Percentiles rank a stretch among this genome's conserved stretches.
Evolutionary conservation across 1,139 yeast species (phyloP).

Genomic region (Suhomyces terraborum): DNA sequence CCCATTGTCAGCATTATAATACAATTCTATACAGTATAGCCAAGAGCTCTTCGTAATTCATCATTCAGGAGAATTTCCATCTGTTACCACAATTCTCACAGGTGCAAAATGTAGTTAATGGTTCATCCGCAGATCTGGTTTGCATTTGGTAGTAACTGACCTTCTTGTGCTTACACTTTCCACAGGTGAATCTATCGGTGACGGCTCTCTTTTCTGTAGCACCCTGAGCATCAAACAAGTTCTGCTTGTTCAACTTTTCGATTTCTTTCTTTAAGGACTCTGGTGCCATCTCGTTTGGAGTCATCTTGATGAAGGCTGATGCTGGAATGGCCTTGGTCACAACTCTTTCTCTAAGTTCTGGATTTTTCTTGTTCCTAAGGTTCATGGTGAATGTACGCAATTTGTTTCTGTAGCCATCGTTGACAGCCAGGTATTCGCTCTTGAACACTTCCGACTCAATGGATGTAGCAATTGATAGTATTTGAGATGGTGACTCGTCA

Average conservation of each 20-base stretch:
- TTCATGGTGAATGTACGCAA: slow-evolving; percentile 83
- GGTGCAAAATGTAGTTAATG: slow-evolving; percentile 95
- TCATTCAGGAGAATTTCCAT: slow-evolving; percentile 79
- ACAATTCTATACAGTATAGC: slow-evolving; percentile 12
- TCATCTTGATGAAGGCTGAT: slow-evolving; percentile 69
- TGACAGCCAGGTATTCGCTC: slow-evolving; percentile 56
- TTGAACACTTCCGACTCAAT: slow-evolving; percentile 74
- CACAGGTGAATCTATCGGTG: slow-evolving; percentile 95
- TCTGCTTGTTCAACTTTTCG: slow-evolving; percentile 82
- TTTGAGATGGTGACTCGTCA: slow-evolving; percentile 49
- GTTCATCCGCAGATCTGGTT: slow-evolving; percentile 98
- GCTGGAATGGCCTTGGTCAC: slow-evolving; percentile 67
- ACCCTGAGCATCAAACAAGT: slow-evolving; percentile 95
- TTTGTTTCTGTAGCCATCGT: slow-evolving; percentile 70
- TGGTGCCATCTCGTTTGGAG: slow-evolving; percentile 93
- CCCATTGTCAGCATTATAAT: slow-evolving; percentile 9
- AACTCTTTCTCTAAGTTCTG: slow-evolving; percentile 73
- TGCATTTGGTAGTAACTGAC: slow-evolving; percentile 97
- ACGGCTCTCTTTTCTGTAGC: slow-evolving; percentile 97
- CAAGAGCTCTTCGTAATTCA: slow-evolving; percentile 1
- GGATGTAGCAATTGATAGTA: slow-evolving; percentile 64
- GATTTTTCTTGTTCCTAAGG: slow-evolving; percentile 85
- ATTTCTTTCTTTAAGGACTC: slow-evolving; percentile 82
- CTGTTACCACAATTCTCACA: slow-evolving; percentile 97
- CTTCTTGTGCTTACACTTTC: slow-evolving; percentile 95